Conservation (phyloP, 345 rosid genomes). For the Populus euphratica region DNA sequence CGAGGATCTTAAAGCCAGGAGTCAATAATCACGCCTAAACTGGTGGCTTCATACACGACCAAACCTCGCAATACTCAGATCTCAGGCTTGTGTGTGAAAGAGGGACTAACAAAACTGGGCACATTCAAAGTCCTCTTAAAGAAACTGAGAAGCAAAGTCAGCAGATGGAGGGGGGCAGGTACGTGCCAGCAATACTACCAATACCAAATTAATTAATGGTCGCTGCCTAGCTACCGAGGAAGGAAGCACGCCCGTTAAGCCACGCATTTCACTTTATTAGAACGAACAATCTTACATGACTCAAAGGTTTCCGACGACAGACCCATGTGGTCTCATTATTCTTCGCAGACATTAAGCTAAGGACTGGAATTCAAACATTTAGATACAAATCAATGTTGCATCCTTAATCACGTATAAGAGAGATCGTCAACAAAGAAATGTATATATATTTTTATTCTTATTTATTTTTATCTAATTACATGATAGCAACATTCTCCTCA, state of each 20-base stretch:
- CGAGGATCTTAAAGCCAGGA: too few relatives aligned
- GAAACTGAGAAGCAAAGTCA: not conserved
- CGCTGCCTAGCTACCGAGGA: not conserved
- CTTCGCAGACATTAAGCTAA: not conserved
- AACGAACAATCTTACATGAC: too few relatives aligned
- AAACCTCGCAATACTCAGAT: too few relatives aligned
- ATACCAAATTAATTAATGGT: not conserved
- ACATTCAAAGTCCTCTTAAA: not conserved
- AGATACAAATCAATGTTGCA: not conserved
- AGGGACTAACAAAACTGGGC: not conserved
- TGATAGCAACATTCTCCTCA: not conserved
- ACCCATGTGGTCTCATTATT: not conserved
- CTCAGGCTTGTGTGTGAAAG: not conserved
- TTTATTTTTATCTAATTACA: too few relatives aligned
- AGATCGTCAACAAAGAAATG: not conserved
- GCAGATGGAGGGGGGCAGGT: not conserved
- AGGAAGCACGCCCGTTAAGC: not conserved
- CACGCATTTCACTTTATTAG: not conserved
- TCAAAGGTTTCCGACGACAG: too few relatives aligned
- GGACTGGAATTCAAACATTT: not conserved
- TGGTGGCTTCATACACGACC: conserved; percentile 10
- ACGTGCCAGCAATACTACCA: not conserved
- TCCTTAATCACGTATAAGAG: not conserved
- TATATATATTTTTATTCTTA: too few relatives aligned
- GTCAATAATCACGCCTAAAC: conserved; percentile 17